Conservation (phyloP, 75 land plant species). For the Sequoiadendron giganteum region DNA sequence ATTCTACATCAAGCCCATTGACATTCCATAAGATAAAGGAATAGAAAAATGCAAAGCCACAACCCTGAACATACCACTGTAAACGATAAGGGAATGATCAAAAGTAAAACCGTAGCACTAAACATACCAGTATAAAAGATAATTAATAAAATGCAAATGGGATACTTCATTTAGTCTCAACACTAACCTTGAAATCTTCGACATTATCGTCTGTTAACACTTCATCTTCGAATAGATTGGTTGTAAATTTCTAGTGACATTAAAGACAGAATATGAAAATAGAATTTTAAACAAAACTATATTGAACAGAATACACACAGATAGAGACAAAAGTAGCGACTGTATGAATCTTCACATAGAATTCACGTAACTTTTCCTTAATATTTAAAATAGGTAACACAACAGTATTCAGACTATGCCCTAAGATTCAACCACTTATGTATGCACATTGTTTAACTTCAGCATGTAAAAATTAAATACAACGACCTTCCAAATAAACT, state of each 20-base stretch:
- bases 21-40: neutral
- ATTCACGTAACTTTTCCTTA: neutral
- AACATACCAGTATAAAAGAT: neutral
- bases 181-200: neutral
- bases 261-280: neutral
- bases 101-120: neutral
- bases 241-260: neutral
- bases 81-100: neutral
- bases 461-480: neutral
- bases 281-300: too few species aligned
- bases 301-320: neutral
- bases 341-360: neutral
- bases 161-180: neutral
- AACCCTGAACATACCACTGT: neutral
- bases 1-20: conserved; percentile 4
- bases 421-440: neutral
- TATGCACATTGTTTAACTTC: neutral
- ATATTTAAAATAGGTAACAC: too few species aligned
- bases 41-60: neutral
- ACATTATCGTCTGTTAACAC: neutral
- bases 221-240: neutral
- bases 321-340: neutral
- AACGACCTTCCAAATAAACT: neutral
- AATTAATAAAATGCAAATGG: neutral
- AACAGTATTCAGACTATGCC: neutral